phyloP scores from a whole-genome alignment of 2,329 filamentous ascomycete species.

The Fusarium irregulare region DNA sequence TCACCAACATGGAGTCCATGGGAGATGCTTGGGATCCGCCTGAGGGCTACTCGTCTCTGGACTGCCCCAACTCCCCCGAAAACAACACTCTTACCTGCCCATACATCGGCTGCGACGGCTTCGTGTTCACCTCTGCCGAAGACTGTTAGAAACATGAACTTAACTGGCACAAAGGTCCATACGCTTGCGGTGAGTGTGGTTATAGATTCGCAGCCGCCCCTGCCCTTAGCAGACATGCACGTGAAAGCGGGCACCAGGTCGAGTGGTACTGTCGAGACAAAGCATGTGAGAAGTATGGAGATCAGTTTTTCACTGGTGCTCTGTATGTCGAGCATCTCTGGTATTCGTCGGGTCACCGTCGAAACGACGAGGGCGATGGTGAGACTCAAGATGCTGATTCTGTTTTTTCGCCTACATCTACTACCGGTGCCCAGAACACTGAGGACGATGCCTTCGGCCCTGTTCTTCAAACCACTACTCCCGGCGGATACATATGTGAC shows the following conservation, averaged over 20 bases:
- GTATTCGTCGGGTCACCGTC: constrained; percentile 8
- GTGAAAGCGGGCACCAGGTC: constrained; percentile 13
- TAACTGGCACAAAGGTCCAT: constrained; percentile 41
- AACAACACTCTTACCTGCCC: constrained; percentile 38
- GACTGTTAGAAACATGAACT: constrained; percentile 44
- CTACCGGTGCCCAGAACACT: not conserved
- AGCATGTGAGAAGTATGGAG: no score
- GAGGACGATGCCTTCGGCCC: not conserved
- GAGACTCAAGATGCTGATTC: not conserved
- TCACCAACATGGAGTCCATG: not conserved
- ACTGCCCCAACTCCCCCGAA: constrained; percentile 28
- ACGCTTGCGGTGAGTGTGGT: constrained; percentile 39
- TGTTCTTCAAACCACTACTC: not conserved
- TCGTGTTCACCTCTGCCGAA: constrained; percentile 26
- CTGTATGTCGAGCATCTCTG: constrained; percentile 18
- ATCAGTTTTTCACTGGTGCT: not conserved
- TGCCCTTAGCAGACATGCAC: constrained; percentile 34
- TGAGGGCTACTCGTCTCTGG: constrained; percentile 18
- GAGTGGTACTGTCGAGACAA: constrained; percentile 22
- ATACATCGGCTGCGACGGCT: constrained; percentile 43
- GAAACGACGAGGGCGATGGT: not conserved
- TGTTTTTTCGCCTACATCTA: not conserved
- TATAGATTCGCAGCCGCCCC: constrained; percentile 38
- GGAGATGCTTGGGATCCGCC: not conserved
- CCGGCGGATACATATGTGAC: constrained; percentile 8